Conservation (phyloP, 129 eudicot genomes). For the Flaveria linearis region DNA sequence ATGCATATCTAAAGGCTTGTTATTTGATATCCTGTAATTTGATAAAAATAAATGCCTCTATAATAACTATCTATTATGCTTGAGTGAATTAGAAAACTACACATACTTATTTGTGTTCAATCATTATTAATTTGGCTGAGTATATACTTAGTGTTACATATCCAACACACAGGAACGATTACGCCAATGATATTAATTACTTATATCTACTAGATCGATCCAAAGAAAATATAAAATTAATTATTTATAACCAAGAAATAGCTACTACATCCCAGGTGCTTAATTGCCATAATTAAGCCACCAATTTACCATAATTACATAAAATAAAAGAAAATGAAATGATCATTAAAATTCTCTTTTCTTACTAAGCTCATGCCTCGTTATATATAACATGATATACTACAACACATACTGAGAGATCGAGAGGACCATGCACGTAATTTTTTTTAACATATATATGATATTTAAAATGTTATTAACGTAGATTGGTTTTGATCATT, state of each 20-base stretch:
- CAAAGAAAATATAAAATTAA: neutral
- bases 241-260: neutral
- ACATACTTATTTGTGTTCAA: no score
- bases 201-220: no score
- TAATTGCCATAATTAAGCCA: conserved; percentile 9
- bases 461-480: conserved; percentile 32
- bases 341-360: neutral
- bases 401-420: neutral
- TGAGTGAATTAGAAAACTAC: no score
- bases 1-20: no score
- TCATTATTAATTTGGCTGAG: no score
- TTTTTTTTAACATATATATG: neutral
- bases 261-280: neutral
- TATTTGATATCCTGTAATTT: no score
- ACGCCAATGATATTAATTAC: no score
- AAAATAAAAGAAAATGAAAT: neutral
- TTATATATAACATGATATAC: neutral
- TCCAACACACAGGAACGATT: no score
- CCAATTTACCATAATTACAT: conserved; percentile 5
- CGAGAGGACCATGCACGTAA: conserved; percentile 15
- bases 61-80: no score
- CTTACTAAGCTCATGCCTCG: neutral
- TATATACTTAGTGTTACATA: no score
- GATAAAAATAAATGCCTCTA: no score
- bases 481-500: conserved; percentile 37